A percentile compares a stretch with the other conserved stretches of the same genome.
Conservation (phyloP, 805 yeast genomes). For the Jamesozyma lodderae region DNA sequence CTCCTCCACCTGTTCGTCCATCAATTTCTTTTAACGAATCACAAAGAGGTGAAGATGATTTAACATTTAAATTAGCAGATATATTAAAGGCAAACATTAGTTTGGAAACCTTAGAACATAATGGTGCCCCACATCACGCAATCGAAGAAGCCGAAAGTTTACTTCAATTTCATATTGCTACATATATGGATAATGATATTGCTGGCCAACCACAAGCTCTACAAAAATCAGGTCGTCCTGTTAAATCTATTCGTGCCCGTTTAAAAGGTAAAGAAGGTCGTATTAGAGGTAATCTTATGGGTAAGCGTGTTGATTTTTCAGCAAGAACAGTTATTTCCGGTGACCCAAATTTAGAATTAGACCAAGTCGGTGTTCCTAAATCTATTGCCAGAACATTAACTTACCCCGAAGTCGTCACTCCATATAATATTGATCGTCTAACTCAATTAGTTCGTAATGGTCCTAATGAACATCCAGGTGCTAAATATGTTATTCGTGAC, state of each 20-base stretch:
- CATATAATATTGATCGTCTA: conserved; percentile 87
- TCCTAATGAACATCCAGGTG: conserved; percentile 99
- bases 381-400: conserved; percentile 92
- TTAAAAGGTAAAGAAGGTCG: conserved; percentile 99
- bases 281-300: conserved; percentile 97
- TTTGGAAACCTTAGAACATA: conserved; percentile 95
- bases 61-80: conserved; percentile 95
- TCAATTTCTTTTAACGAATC: conserved; percentile 96
- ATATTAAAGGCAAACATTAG: conserved; percentile 92
- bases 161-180: conserved; percentile 95
- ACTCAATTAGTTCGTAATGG: conserved; percentile 95
- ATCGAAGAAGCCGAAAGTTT: conserved; percentile 92
- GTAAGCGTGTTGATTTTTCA: conserved; percentile 98
- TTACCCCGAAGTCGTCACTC: conserved; percentile 96
- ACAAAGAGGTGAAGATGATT: conserved; percentile 98
- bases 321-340: conserved; percentile 99
- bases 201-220: conserved; percentile 99
- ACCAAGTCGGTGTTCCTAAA: conserved; percentile 98
- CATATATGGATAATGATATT: conserved; percentile 98
- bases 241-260: conserved; percentile 97
- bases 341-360: conserved; percentile 95
- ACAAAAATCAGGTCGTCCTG: conserved; percentile 98
- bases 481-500: conserved; percentile 94
- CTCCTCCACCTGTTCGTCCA: conserved; percentile 99
- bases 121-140: conserved; percentile 98